Evolutionary conservation across 805 yeast genomes (phyloP).

Genomic region (Saturnispora mendoncae): DNA sequence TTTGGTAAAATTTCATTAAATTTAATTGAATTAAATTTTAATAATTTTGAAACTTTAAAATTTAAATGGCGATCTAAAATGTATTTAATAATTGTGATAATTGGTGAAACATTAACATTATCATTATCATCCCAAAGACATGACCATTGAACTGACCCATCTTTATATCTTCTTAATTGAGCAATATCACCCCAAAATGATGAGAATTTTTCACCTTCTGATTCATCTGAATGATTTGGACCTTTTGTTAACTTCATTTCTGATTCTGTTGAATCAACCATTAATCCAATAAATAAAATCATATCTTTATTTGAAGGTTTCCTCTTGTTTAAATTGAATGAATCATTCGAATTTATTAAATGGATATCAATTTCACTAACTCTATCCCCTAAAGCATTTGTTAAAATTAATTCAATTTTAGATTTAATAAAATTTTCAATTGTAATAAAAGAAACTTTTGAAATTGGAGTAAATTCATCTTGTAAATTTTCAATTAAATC

Average conservation of each 20-base stretch:
- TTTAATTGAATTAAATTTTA: conserved; percentile 32
- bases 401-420: conserved; percentile 50
- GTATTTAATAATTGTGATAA: conserved; percentile 54
- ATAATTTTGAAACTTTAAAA: conserved; percentile 25
- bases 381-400: conserved; percentile 48
- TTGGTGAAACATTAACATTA: conserved; percentile 43
- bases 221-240: conserved; percentile 56
- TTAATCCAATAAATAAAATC: conserved; percentile 48
- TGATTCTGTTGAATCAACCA: conserved; percentile 59
- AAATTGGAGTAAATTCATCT: conserved; percentile 54
- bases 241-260: conserved; percentile 85
- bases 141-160: conserved; percentile 83
- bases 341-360: conserved; percentile 14
- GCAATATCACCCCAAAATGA: conserved; percentile 85
- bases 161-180: conserved; percentile 84
- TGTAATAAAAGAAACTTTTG: conserved; percentile 62
- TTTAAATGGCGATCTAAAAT: conserved; percentile 54
- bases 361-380: conserved; percentile 31
- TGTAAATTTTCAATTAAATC: conserved; percentile 30
- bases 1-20: conserved; percentile 48
- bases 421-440: conserved; percentile 57
- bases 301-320: conserved; percentile 35
- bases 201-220: conserved; percentile 56
- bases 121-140: conserved; percentile 63
- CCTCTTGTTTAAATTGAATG: conserved; percentile 42